phyloP scores from a whole-genome alignment of 2,329 filamentous ascomycete genomes.

The Onygenales sp. region DNA sequence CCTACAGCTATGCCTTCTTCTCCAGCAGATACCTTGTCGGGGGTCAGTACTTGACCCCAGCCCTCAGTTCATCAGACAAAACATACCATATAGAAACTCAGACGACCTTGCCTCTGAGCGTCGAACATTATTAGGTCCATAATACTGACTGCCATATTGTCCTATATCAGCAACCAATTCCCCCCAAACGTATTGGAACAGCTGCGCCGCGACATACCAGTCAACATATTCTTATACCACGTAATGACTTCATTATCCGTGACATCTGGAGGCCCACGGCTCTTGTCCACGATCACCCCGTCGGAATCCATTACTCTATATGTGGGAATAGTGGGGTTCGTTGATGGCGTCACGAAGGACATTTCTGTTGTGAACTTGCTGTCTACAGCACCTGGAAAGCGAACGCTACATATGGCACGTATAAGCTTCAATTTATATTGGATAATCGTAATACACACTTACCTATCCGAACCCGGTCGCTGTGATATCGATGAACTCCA shows the following conservation, averaged over 20 bases:
- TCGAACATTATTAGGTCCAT: conserved; percentile 99
- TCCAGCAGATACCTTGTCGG: conserved; percentile 58
- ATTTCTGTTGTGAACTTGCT: conserved; percentile 81
- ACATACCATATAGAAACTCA: conserved; percentile 90
- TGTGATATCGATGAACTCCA: conserved; percentile 49
- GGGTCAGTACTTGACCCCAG: conserved; percentile 1
- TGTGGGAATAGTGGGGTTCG: conserved; percentile 69
- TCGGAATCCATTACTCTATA: conserved; percentile 89
- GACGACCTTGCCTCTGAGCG: conserved; percentile 83
- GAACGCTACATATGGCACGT: conserved; percentile 34
- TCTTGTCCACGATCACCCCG: conserved; percentile 68
- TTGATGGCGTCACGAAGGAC: conserved; percentile 64
- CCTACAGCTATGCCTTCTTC: conserved; percentile 93
- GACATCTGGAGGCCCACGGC: conserved; percentile 57
- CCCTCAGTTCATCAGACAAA: background rate
- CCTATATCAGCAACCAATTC: background rate
- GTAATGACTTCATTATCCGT: conserved; percentile 50
- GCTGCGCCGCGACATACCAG: conserved; percentile 29
- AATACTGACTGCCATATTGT: conserved; percentile 49
- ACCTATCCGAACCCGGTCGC: conserved; percentile 51
- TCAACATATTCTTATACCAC: conserved; percentile 57
- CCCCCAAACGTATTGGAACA: background rate
- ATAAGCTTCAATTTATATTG: conserved; percentile 5
- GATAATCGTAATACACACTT: conserved; percentile 16
- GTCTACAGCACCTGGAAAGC: conserved; percentile 90